Percentiles rank a stretch among this genome's conserved stretches.
These are phyloP conservation scores for Magnusiomyces suaveolens DNA, from an alignment of 1,139 yeast genomes.

Conservation along the genomic window DNA sequence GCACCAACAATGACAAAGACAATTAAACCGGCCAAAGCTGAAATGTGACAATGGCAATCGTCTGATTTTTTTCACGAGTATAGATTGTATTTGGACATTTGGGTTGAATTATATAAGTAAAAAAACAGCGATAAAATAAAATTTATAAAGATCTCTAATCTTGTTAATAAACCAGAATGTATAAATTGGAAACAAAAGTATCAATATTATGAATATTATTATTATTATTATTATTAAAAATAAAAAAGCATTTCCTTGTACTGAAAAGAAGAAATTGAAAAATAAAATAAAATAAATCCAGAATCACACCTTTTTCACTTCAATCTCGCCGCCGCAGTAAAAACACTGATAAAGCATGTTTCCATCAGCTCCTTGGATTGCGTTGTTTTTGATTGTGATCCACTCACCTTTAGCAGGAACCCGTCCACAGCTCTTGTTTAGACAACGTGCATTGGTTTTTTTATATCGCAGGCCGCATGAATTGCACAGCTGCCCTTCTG, in stretches of 20 bases:
- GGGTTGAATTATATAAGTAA: no score
- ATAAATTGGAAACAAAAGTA: no score
- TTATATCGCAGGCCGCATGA: slow-evolving; percentile 92
- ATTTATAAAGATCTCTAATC: no score
- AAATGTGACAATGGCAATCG: no score
- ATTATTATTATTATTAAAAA: no score
- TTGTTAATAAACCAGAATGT: no score
- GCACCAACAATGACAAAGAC: neutral
- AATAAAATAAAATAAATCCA: neutral
- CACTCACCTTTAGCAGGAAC: slow-evolving; percentile 97
- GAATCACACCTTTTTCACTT: slow-evolving; percentile 27
- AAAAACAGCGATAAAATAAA: no score
- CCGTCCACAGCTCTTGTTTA: slow-evolving; percentile 62
- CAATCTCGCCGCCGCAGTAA: slow-evolving; percentile 56
- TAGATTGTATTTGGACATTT: no score
- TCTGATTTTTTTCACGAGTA: neutral
- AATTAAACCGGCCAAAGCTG: neutral
- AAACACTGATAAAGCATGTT: slow-evolving; percentile 44
- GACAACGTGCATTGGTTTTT: slow-evolving; percentile 86
- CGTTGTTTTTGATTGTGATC: slow-evolving; percentile 73
- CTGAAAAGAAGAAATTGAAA: no score
- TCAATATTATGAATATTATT: no score
- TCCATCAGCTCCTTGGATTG: slow-evolving; percentile 42
- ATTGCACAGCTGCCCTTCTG: slow-evolving; percentile 88
- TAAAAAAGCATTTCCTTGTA: no score